These are phyloP conservation scores for Volvox carteri DNA, from an alignment of 163 green algal species.

Conservation along the genomic window DNA sequence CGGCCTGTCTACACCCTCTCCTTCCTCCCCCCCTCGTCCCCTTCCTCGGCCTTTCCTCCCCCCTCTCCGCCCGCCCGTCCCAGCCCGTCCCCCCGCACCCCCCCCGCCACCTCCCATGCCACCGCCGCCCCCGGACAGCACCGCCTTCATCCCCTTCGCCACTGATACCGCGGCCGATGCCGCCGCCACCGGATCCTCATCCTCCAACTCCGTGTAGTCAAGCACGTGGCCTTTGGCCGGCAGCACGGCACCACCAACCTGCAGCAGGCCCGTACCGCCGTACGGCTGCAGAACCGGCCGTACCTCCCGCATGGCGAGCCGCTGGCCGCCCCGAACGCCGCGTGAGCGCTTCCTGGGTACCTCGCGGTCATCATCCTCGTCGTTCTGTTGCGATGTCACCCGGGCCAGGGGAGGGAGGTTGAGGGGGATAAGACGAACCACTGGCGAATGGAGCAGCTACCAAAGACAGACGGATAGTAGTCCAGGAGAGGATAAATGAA, in stretches of 20 bases:
- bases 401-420: not conserved
- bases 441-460: too few relatives aligned
- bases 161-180: not conserved
- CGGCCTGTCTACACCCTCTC: not conserved
- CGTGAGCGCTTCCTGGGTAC: slow-evolving; percentile 49
- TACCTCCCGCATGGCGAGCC: not conserved
- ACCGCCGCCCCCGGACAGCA: too few relatives aligned
- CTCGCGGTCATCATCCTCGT: slow-evolving; percentile 1
- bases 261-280: slow-evolving; percentile 21
- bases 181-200: slow-evolving; percentile 21
- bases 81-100: not conserved
- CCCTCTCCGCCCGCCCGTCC: not conserved
- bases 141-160: not conserved
- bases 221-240: not conserved
- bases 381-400: too few relatives aligned
- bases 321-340: slow-evolving; percentile 29
- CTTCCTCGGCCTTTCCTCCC: not conserved
- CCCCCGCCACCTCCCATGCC: not conserved
- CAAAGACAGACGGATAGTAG: too few relatives aligned
- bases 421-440: too few relatives aligned
- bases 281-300: slow-evolving; percentile 10
- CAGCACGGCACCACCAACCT: not conserved
- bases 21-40: not conserved
- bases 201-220: slow-evolving; percentile 55
- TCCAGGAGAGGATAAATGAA: too few relatives aligned